Percentiles rank a stretch among this genome's conserved stretches.
phyloP scores from a whole-genome alignment of 2,329 filamentous ascomycete genomes.

The Venturia effusa region DNA sequence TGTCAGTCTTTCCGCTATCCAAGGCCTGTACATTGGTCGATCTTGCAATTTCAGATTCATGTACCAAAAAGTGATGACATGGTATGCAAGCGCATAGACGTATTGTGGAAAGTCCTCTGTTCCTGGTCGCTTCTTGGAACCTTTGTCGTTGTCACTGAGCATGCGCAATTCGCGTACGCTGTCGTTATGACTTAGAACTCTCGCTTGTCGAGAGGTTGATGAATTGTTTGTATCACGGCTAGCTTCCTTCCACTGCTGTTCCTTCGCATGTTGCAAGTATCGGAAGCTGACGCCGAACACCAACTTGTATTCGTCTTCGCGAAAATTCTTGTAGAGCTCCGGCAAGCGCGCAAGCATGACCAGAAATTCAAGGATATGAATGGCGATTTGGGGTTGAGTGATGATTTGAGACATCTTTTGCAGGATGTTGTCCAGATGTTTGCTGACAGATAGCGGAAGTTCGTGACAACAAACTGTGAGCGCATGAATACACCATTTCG shows the following conservation, averaged over 20 bases:
- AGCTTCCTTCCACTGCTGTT: constrained; percentile 24
- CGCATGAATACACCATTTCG: constrained; percentile 88
- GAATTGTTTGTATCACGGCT: not conserved
- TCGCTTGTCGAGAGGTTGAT: constrained; percentile 15
- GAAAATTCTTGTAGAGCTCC: constrained; percentile 76
- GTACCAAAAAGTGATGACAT: constrained; percentile 97
- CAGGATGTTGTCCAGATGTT: constrained; percentile 73
- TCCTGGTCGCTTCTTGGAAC: constrained; percentile 18
- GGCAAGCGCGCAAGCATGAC: constrained; percentile 76
- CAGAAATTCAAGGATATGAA: constrained; percentile 95
- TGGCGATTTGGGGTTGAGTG: constrained; percentile 80
- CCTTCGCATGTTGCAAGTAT: constrained; percentile 80
- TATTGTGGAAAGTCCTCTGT: constrained; percentile 82
- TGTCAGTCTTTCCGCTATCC: constrained; percentile 76
- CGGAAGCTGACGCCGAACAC: constrained; percentile 93
- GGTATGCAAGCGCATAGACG: constrained; percentile 85
- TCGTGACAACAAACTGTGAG: constrained; percentile 93
- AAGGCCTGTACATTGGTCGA: constrained; percentile 71
- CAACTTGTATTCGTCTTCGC: constrained; percentile 83
- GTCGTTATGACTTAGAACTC: constrained; percentile 30
- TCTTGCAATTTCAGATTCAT: constrained; percentile 77
- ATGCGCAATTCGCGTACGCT: constrained; percentile 30
- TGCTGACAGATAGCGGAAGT: constrained; percentile 75
- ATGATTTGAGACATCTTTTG: constrained; percentile 95
- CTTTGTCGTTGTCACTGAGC: constrained; percentile 9